Evolutionary conservation across 2,329 filamentous ascomycete genomes (phyloP).

Genomic region (Diaporthe amygdali): DNA sequence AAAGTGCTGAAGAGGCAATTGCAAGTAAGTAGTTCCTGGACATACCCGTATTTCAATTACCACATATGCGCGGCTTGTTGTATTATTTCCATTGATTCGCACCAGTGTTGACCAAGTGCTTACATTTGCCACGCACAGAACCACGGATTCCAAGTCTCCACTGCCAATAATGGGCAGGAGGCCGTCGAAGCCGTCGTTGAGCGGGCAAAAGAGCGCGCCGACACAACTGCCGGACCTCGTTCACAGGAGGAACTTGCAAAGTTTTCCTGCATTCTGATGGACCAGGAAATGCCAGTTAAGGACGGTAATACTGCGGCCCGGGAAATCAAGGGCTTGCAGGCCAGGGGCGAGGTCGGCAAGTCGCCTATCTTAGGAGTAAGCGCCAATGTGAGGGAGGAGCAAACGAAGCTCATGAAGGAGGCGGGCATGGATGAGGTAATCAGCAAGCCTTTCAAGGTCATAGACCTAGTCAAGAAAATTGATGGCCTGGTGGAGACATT

Average conservation of each 20-base stretch:
- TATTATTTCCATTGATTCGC: no score
- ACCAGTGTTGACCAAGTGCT: background rate
- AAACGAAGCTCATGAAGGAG: constrained; percentile 4
- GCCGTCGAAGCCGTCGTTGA: constrained; percentile 1
- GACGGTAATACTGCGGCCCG: background rate
- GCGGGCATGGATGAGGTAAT: constrained; percentile 13
- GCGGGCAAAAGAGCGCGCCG: background rate
- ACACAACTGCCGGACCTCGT: background rate
- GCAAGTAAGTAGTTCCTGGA: background rate
- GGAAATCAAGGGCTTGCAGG: background rate
- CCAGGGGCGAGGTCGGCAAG: background rate
- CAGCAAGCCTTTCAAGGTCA: constrained; percentile 14
- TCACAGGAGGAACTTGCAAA: background rate
- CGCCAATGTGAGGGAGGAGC: constrained; percentile 11
- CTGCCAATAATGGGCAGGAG: constrained; percentile 12
- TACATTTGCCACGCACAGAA: background rate
- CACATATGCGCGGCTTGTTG: no score
- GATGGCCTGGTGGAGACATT: background rate
- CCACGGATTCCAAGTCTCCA: background rate
- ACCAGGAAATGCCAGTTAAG: constrained; percentile 17
- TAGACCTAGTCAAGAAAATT: constrained; percentile 4
- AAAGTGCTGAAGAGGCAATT: constrained; percentile 10
- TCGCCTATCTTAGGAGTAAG: constrained; percentile 6
- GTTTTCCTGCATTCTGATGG: constrained; percentile 16
- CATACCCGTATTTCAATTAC: background rate